Evolutionary conservation across 345 rosid species (phyloP).

Genomic region (Clausena lansium): DNA sequence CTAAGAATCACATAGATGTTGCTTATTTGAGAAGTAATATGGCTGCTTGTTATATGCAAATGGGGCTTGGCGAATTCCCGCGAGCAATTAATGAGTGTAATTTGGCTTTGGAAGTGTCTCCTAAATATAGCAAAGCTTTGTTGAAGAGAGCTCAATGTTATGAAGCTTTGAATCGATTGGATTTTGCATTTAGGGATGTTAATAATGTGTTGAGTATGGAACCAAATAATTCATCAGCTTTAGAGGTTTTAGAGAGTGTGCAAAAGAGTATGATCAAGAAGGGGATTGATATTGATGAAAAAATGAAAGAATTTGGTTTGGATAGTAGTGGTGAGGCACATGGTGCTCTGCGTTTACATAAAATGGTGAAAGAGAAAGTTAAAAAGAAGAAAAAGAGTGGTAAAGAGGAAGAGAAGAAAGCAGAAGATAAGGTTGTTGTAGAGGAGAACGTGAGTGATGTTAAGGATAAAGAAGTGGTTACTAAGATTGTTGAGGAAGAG

Average conservation of each 20-base stretch:
- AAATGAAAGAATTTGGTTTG: conserved; percentile 45
- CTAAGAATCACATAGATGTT: conserved; percentile 71
- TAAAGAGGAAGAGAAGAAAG: conserved; percentile 29
- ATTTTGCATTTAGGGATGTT: conserved; percentile 90
- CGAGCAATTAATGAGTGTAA: conserved; percentile 88
- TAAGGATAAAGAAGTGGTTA: conserved; percentile 54
- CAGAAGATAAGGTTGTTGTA: conserved; percentile 28
- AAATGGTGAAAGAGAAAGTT: conserved; percentile 63
- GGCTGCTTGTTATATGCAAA: conserved; percentile 94
- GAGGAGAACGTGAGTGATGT: conserved; percentile 40
- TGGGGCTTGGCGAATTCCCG: conserved; percentile 96
- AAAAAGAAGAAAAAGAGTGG: conserved; percentile 57
- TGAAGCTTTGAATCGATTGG: conserved; percentile 78
- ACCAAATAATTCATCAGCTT: conserved; percentile 69
- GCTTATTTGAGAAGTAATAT: conserved; percentile 78
- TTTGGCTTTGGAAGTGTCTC: conserved; percentile 82
- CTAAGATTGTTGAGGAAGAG: conserved; percentile 49
- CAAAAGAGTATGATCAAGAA: conserved; percentile 58
- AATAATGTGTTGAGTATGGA: conserved; percentile 71
- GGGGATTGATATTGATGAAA: conserved; percentile 65
- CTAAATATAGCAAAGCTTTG: conserved; percentile 84
- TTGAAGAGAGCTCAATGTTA: conserved; percentile 83
- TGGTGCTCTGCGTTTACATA: conserved; percentile 39
- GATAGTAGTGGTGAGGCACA: conserved; percentile 35
- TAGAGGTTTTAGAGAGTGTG: conserved; percentile 70